Percentiles rank a stretch among this genome's conserved stretches.
These are phyloP conservation scores for Cladophialophora immunda DNA, from an alignment of 2,329 filamentous ascomycete species.

Conservation along the genomic window DNA sequence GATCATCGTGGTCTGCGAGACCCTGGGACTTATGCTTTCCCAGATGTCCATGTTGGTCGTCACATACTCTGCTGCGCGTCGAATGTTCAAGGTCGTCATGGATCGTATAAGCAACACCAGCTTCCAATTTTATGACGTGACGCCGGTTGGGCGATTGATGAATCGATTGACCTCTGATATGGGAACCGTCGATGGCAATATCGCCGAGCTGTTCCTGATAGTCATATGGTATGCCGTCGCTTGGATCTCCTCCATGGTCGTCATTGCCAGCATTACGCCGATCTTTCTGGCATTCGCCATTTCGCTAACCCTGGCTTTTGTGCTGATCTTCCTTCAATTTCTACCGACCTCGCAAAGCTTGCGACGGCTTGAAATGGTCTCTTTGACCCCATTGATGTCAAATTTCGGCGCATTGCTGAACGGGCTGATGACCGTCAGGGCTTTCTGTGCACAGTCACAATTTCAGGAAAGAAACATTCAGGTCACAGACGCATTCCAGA, in stretches of 20 bases:
- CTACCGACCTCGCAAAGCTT: slow-evolving; percentile 84
- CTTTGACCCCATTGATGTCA: slow-evolving; percentile 85
- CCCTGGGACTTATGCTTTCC: slow-evolving; percentile 67
- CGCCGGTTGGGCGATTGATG: slow-evolving; percentile 88
- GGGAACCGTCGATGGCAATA: slow-evolving; percentile 86
- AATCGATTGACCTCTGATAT: slow-evolving; percentile 92
- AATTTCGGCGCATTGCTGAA: slow-evolving; percentile 91
- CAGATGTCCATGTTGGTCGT: slow-evolving; percentile 78
- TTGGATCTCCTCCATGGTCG: slow-evolving; percentile 75
- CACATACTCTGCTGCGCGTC: slow-evolving; percentile 78
- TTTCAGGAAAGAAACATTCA: slow-evolving; percentile 83
- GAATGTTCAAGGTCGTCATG: slow-evolving; percentile 78
- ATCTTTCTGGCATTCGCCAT: slow-evolving; percentile 77
- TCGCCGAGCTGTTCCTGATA: slow-evolving; percentile 75
- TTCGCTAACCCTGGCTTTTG: slow-evolving; percentile 71
- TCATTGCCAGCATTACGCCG: slow-evolving; percentile 82
- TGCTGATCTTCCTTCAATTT: slow-evolving; percentile 78
- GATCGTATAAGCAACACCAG: slow-evolving; percentile 77
- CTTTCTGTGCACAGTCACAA: slow-evolving; percentile 78
- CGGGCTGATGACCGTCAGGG: slow-evolving; percentile 84
- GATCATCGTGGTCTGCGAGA: slow-evolving; percentile 68
- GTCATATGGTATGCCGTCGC: slow-evolving; percentile 76
- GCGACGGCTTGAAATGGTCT: slow-evolving; percentile 86
- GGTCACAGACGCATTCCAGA: slow-evolving; percentile 88
- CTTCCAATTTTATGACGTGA: slow-evolving; percentile 91